These are phyloP conservation scores for Alternaria viburni DNA, from an alignment of 2,329 filamentous ascomycete genomes.

Conservation along the genomic window DNA sequence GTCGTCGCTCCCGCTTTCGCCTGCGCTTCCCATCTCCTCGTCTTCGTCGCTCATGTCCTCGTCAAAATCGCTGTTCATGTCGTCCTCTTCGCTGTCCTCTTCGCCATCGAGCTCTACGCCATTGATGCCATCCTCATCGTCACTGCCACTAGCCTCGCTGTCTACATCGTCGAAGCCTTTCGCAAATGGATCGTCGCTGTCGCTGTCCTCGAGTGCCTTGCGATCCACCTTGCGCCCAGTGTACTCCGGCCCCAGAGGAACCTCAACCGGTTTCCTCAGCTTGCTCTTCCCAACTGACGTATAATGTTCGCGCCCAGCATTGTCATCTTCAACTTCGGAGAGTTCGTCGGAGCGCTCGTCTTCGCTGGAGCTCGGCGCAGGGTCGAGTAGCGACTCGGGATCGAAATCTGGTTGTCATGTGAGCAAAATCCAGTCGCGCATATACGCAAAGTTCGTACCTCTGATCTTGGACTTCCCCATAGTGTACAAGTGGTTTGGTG, in stretches of 20 bases:
- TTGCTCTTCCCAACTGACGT: conserved; percentile 83
- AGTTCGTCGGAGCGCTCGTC: conserved; percentile 60
- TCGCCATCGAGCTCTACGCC: conserved; percentile 7
- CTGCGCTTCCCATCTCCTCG: conserved; percentile 56
- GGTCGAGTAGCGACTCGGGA: conserved; percentile 71
- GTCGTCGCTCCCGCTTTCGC: conserved; percentile 56
- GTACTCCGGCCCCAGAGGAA: conserved; percentile 79
- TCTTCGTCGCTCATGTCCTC: conserved; percentile 41
- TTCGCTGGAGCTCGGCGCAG: conserved; percentile 62
- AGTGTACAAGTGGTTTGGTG: conserved; percentile 1
- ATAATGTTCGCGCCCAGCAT: conserved; percentile 84
- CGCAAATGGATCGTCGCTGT: conserved; percentile 60
- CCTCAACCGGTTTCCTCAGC: conserved; percentile 73
- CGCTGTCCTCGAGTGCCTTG: conserved; percentile 62
- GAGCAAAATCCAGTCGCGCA: neutral
- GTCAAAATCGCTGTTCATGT: conserved; percentile 51
- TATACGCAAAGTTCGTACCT: conserved; percentile 17
- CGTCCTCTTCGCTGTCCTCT: conserved; percentile 32
- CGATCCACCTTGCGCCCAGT: conserved; percentile 77
- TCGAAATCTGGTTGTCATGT: conserved; percentile 69
- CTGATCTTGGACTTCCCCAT: conserved; percentile 43
- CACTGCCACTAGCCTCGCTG: conserved; percentile 49
- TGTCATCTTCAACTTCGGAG: conserved; percentile 50
- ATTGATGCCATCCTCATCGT: conserved; percentile 24
- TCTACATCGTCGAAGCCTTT: conserved; percentile 52